Percentiles rank a stretch among this genome's conserved stretches.
Conservation (phyloP, 345 rosid genomes). For the Lagerstroemia speciosa region DNA sequence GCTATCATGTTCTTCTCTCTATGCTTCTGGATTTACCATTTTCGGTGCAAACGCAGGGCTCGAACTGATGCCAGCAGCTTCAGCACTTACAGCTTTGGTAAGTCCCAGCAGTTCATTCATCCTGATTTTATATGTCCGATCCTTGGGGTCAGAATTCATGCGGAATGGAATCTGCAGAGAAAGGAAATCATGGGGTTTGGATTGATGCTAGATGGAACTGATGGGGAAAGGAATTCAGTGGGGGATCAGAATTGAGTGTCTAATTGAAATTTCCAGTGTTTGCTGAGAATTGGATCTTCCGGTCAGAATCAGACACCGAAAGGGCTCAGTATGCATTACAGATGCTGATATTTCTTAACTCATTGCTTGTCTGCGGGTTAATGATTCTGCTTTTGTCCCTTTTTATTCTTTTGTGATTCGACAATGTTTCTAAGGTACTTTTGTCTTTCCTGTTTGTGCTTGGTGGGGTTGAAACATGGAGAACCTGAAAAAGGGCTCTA, state of each 20-base stretch:
- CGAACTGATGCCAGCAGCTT: constrained; percentile 17
- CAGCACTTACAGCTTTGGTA: constrained; percentile 43
- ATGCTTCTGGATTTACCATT: constrained; percentile 41
- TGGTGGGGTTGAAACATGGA: constrained; percentile 18
- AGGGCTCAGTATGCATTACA: background rate
- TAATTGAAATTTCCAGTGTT: background rate
- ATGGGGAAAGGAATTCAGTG: background rate
- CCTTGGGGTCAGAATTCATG: background rate
- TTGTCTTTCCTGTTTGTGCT: background rate
- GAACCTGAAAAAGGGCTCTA: constrained; percentile 44
- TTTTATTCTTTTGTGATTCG: background rate
- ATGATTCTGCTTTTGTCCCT: background rate
- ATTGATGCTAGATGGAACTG: background rate
- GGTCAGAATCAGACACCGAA: background rate
- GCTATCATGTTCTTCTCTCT: constrained; percentile 30
- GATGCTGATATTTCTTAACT: background rate
- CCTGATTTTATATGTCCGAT: background rate
- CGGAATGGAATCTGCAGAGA: background rate
- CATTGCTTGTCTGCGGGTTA: background rate
- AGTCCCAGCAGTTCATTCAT: background rate
- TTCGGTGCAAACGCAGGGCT: constrained; percentile 33
- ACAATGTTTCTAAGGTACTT: background rate
- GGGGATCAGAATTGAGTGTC: background rate
- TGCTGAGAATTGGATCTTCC: background rate
- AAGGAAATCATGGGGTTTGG: background rate